These are phyloP conservation scores for Casuarina cunninghamiana DNA, from an alignment of 306 rosid genomes.

Conservation along the genomic window DNA sequence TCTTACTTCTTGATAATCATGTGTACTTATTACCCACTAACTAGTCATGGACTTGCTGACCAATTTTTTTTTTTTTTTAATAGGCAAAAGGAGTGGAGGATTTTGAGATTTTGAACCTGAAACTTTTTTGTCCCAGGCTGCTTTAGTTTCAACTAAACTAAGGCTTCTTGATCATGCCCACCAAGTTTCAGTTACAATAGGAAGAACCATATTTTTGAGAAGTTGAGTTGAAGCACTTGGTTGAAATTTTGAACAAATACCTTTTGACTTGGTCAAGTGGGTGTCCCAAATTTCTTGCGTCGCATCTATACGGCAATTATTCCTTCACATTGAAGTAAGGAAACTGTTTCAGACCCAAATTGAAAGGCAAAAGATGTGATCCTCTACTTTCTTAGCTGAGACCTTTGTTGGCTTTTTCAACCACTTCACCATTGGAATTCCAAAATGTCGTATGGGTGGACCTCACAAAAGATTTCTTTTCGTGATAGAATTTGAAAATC, in stretches of 20 bases:
- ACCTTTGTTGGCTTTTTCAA: background rate
- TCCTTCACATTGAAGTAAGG: background rate
- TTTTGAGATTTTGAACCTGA: too few species aligned
- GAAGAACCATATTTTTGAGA: too few species aligned
- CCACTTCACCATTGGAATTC: background rate
- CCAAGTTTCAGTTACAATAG: too few species aligned
- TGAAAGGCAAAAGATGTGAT: background rate
- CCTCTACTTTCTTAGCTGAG: background rate
- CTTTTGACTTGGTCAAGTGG: background rate
- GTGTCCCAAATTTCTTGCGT: background rate
- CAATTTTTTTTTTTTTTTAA: too few species aligned
- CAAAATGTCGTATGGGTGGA: background rate
- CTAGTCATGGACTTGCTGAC: too few species aligned
- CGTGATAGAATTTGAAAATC: background rate
- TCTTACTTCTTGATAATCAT: too few species aligned
- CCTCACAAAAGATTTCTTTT: background rate
- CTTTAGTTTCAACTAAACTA: too few species aligned
- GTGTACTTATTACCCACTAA: too few species aligned
- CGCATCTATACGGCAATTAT: background rate
- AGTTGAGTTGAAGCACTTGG: background rate
- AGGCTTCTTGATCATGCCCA: too few species aligned
- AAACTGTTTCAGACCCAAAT: background rate
- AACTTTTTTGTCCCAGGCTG: too few species aligned
- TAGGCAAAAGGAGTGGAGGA: too few species aligned
- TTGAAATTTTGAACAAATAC: background rate